These are phyloP conservation scores for Venturia nashicola DNA, from an alignment of 2,329 filamentous ascomycete species.

Conservation along the genomic window DNA sequence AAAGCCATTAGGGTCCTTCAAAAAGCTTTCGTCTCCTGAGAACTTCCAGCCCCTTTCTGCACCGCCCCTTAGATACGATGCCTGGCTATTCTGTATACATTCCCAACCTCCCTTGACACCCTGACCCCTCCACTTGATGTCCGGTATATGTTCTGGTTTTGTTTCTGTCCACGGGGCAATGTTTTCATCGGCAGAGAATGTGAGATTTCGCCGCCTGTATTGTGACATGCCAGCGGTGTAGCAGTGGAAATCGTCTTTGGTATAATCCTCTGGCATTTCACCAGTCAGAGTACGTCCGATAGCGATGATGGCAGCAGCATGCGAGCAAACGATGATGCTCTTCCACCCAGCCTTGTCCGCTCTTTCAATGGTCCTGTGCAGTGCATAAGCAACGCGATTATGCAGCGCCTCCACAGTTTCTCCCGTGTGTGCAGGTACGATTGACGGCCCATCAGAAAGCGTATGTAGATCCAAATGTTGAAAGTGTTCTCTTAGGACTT, in stretches of 20 bases:
- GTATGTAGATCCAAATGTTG: slow-evolving; percentile 30
- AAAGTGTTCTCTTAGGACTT: slow-evolving; percentile 52
- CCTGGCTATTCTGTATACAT: slow-evolving; percentile 71
- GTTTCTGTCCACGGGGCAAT: slow-evolving; percentile 18
- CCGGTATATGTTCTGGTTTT: slow-evolving; percentile 25
- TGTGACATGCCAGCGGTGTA: slow-evolving; percentile 73
- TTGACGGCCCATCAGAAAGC: slow-evolving; percentile 31
- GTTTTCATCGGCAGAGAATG: slow-evolving; percentile 10
- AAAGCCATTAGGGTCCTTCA: slow-evolving; percentile 4
- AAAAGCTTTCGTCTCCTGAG: slow-evolving; percentile 9
- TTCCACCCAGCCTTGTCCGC: slow-evolving; percentile 53
- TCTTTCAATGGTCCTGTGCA: slow-evolving; percentile 57
- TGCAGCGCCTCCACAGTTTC: slow-evolving; percentile 74
- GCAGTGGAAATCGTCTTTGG: slow-evolving; percentile 68
- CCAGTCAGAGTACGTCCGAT: slow-evolving; percentile 76
- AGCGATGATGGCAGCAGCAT: slow-evolving; percentile 82
- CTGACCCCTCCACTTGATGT: slow-evolving; percentile 43
- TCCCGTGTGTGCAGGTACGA: slow-evolving; percentile 43
- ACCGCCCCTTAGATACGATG: slow-evolving; percentile 65
- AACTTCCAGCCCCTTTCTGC: slow-evolving; percentile 76
- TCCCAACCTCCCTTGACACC: slow-evolving; percentile 70
- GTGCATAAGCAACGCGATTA: slow-evolving; percentile 58
- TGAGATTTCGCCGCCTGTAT: slow-evolving; percentile 39
- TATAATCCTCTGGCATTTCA: slow-evolving; percentile 55
- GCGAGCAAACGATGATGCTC: slow-evolving; percentile 70